phyloP scores from a whole-genome alignment of 352 stramenopile species.

The Phytophthora cryptogea region DNA sequence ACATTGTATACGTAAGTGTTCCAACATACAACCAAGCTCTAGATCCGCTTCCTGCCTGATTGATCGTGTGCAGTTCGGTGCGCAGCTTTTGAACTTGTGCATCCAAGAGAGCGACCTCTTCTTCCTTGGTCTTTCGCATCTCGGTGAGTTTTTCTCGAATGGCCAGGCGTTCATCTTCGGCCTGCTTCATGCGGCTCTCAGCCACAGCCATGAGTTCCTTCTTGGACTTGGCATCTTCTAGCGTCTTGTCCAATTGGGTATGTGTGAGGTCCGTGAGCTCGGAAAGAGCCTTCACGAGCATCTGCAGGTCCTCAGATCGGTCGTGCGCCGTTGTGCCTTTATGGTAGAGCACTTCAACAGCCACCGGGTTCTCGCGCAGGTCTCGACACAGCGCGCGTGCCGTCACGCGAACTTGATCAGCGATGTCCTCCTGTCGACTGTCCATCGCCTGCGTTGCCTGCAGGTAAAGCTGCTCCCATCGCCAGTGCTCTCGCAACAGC shows the following conservation, averaged over 20 bases:
- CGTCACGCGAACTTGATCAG: slow-evolving; percentile 74
- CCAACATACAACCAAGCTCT: not conserved
- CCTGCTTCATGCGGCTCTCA: slow-evolving; percentile 80
- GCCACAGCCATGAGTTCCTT: slow-evolving; percentile 79
- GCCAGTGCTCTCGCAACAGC: slow-evolving; percentile 75
- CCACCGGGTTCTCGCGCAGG: slow-evolving; percentile 72
- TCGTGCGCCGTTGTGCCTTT: slow-evolving; percentile 57
- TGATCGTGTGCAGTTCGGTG: slow-evolving; percentile 73
- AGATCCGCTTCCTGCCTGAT: slow-evolving; percentile 42
- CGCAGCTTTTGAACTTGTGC: slow-evolving; percentile 83
- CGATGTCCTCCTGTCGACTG: slow-evolving; percentile 68
- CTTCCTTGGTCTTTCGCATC: slow-evolving; percentile 80
- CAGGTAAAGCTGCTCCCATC: slow-evolving; percentile 75
- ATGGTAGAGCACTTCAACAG: slow-evolving; percentile 78
- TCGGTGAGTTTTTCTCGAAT: slow-evolving; percentile 82
- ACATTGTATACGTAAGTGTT: not conserved
- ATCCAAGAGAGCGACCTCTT: slow-evolving; percentile 81
- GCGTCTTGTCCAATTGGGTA: slow-evolving; percentile 76
- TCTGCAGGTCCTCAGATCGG: slow-evolving; percentile 68
- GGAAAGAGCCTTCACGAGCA: slow-evolving; percentile 75
- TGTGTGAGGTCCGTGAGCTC: slow-evolving; percentile 86
- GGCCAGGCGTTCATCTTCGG: slow-evolving; percentile 73
- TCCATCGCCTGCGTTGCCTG: slow-evolving; percentile 66
- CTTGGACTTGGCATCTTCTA: slow-evolving; percentile 87
- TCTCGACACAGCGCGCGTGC: slow-evolving; percentile 70